Evolutionary conservation across 2,329 filamentous ascomycete species (phyloP).

Genomic region (Grosmannia huntii): DNA sequence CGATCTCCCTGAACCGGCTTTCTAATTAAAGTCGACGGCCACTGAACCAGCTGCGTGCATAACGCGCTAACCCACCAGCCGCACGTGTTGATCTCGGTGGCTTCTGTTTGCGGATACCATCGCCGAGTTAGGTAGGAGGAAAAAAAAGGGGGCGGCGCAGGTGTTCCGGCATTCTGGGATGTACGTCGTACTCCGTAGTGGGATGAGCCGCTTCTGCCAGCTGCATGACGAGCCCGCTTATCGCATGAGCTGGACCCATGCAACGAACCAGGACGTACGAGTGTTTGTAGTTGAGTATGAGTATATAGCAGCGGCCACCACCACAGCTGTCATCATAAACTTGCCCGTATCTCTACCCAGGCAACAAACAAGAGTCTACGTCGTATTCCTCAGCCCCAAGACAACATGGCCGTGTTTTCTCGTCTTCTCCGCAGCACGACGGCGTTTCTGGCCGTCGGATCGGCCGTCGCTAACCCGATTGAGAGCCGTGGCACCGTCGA

Average conservation of each 20-base stretch:
- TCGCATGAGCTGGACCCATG: background rate
- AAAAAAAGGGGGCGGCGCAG: background rate
- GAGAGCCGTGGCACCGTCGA: slow-evolving; percentile 16
- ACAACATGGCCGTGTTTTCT: slow-evolving; percentile 2
- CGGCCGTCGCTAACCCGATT: slow-evolving; percentile 5
- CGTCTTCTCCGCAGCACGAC: slow-evolving; percentile 4
- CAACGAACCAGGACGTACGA: background rate
- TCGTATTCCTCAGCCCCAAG: background rate
- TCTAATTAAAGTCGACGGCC: background rate
- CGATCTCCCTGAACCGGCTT: background rate
- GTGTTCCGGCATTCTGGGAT: background rate
- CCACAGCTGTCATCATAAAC: background rate
- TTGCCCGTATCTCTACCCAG: background rate
- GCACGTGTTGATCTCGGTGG: background rate
- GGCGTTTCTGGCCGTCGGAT: background rate
- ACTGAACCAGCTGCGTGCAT: background rate
- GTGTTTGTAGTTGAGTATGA: background rate
- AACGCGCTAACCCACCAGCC: background rate
- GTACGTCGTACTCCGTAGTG: background rate
- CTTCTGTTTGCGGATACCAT: background rate
- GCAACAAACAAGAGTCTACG: background rate
- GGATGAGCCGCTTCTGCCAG: background rate
- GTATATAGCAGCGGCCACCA: background rate
- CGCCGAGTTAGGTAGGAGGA: background rate
- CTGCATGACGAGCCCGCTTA: background rate